Evolutionary conservation across 75 land plant species (phyloP).

Genomic region (Larix kaempferi): DNA sequence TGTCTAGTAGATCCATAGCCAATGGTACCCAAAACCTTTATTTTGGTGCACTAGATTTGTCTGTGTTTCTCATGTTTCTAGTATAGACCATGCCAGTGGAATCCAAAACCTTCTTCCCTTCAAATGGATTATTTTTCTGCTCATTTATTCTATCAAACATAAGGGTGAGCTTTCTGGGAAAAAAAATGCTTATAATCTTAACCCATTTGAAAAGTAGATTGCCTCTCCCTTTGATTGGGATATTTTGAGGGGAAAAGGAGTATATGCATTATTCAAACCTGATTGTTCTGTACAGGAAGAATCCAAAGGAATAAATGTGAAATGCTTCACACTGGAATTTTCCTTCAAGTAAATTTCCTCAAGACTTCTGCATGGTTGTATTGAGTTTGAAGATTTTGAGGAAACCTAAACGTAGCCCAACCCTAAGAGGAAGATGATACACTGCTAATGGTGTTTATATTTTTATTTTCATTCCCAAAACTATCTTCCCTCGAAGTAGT

Average conservation of each 20-base stretch:
- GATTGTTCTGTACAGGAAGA: constrained; percentile 3
- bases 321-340: neutral
- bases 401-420: neutral
- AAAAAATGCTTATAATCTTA: neutral
- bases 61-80: neutral
- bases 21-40: neutral
- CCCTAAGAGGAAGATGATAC: neutral
- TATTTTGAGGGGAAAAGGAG: constrained; percentile 2
- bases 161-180: neutral
- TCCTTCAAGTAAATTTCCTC: neutral
- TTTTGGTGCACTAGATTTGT: neutral
- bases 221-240: neutral
- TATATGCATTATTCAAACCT: constrained; percentile 2
- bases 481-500: too few species aligned
- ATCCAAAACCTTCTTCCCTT: neutral
- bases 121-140: neutral
- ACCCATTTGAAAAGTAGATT: neutral
- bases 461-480: too few species aligned
- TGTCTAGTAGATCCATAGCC: neutral
- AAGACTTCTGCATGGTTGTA: neutral
- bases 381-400: neutral
- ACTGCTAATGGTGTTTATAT: too few species aligned
- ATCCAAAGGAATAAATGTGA: neutral
- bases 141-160: neutral
- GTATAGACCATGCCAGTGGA: neutral